A percentile compares a stretch with the other conserved stretches of the same genome.
Conservation (phyloP, 2,329 filamentous ascomycete genomes). For the Tolypocladium amazonense region DNA sequence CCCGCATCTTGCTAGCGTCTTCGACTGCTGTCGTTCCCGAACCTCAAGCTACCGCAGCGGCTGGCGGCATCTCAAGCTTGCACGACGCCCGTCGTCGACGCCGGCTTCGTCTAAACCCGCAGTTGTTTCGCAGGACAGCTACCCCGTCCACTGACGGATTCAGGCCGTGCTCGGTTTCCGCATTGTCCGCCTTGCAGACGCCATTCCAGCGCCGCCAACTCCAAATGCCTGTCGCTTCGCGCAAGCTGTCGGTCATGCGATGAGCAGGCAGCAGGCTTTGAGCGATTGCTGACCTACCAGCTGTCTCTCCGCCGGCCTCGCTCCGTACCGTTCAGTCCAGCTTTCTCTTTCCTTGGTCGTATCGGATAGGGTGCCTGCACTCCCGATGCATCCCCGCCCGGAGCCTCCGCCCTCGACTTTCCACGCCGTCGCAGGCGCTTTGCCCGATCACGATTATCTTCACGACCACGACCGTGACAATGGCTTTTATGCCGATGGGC, state of each 20-base stretch:
- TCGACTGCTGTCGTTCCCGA: neutral
- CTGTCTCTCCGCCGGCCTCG: slow-evolving; percentile 12
- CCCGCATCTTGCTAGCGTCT: neutral
- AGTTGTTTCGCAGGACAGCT: neutral
- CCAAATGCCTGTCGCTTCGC: slow-evolving; percentile 28
- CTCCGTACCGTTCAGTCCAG: neutral
- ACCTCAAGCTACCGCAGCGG: neutral
- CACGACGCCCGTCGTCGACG: neutral
- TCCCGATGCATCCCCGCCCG: slow-evolving; percentile 40
- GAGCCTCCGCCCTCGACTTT: slow-evolving; percentile 33
- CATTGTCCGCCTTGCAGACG: slow-evolving; percentile 1
- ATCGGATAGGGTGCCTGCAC: slow-evolving; percentile 35
- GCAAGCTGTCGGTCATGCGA: slow-evolving; percentile 26
- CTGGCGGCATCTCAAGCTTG: neutral
- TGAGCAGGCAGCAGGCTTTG: slow-evolving; percentile 32
- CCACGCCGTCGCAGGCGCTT: slow-evolving; percentile 19
- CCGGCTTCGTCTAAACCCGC: neutral
- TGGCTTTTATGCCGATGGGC: neutral
- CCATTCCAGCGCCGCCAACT: slow-evolving; percentile 15
- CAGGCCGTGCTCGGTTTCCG: neutral
- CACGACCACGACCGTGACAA: neutral
- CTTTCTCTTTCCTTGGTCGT: slow-evolving; percentile 3
- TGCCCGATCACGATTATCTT: slow-evolving; percentile 7
- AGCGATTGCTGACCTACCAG: slow-evolving; percentile 19
- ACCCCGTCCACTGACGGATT: neutral